A percentile compares a stretch with the other conserved stretches of the same genome.
Evolutionary conservation across 208 protist genomes (phyloP).

Genomic region (Acanthamoeba triangularis): DNA sequence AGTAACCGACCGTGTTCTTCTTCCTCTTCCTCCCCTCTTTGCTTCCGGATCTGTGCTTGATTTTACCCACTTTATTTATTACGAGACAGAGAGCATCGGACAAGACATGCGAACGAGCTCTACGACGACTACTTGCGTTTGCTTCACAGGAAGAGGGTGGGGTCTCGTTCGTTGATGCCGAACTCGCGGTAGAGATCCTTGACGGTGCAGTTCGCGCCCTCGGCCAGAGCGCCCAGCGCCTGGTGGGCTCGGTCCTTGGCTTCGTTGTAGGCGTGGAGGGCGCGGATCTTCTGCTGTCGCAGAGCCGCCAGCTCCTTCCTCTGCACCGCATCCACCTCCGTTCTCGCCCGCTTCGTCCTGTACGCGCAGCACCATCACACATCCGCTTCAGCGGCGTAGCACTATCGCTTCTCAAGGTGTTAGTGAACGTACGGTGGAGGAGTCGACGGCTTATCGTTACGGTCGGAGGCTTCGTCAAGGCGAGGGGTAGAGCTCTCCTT

Average conservation of each 20-base stretch:
- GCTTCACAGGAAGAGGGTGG: background rate
- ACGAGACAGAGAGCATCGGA: no score
- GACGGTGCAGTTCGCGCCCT: constrained; percentile 18
- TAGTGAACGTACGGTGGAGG: background rate
- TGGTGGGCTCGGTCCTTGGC: constrained; percentile 24
- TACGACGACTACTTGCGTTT: no score
- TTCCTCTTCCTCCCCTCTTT: no score
- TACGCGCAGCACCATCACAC: background rate
- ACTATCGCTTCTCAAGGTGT: background rate
- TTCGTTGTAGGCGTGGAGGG: constrained; percentile 42
- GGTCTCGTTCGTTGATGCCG: constrained; percentile 19
- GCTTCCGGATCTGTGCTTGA: no score
- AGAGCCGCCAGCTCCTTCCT: background rate
- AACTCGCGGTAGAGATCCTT: background rate
- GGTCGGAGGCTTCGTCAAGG: background rate
- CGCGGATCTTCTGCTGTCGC: background rate
- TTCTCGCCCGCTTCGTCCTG: background rate
- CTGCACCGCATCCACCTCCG: background rate
- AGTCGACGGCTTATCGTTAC: no score
- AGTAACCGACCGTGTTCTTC: background rate
- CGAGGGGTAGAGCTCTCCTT: background rate
- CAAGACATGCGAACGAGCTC: no score
- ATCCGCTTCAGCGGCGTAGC: background rate
- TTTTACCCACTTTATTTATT: no score
- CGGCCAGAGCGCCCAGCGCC: background rate